Evolutionary conservation across 495 filamentous ascomycete genomes (phyloP).

Genomic region (Tuber microsphaerosporum): DNA sequence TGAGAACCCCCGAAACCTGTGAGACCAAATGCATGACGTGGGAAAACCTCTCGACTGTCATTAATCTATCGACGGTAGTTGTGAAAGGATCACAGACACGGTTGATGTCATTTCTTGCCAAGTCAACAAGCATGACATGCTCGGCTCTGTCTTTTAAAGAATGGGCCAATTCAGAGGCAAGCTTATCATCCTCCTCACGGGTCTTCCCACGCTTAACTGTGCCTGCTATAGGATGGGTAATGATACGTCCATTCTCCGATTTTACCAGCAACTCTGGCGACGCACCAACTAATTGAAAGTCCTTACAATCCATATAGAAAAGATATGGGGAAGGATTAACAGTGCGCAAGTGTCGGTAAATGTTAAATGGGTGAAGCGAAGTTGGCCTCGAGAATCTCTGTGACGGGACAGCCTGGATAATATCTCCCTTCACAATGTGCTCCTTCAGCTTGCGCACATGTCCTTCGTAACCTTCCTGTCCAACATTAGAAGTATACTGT

Average conservation of each 20-base stretch:
- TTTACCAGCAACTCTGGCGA: conserved; percentile 92
- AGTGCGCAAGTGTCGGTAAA: conserved; percentile 90
- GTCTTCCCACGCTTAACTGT: conserved; percentile 82
- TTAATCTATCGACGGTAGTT: conserved; percentile 81
- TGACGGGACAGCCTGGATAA: conserved; percentile 94
- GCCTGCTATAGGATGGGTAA: conserved; percentile 94
- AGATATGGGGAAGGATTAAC: conserved; percentile 95
- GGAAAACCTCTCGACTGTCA: conserved; percentile 92
- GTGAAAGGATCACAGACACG: conserved; percentile 86
- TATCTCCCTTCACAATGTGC: conserved; percentile 84
- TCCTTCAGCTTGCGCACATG: conserved; percentile 76
- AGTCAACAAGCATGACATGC: conserved; percentile 98
- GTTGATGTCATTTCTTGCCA: conserved; percentile 94
- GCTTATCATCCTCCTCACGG: conserved; percentile 66
- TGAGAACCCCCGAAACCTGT: conserved; percentile 81
- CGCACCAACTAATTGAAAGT: conserved; percentile 92
- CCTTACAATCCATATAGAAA: conserved; percentile 84
- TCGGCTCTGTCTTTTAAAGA: conserved; percentile 92
- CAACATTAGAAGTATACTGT: conserved; percentile 89
- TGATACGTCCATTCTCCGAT: conserved; percentile 74
- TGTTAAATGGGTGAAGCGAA: conserved; percentile 89
- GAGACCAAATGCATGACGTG: conserved; percentile 96
- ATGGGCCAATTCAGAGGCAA: conserved; percentile 68
- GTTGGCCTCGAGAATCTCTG: conserved; percentile 88
- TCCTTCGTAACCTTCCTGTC: conserved; percentile 72